Evolutionary conservation across 2,329 filamentous ascomycete species (phyloP), one percentile per base, ranked within the genome.

Genomic region (Colletotrichum musae): DNA sequence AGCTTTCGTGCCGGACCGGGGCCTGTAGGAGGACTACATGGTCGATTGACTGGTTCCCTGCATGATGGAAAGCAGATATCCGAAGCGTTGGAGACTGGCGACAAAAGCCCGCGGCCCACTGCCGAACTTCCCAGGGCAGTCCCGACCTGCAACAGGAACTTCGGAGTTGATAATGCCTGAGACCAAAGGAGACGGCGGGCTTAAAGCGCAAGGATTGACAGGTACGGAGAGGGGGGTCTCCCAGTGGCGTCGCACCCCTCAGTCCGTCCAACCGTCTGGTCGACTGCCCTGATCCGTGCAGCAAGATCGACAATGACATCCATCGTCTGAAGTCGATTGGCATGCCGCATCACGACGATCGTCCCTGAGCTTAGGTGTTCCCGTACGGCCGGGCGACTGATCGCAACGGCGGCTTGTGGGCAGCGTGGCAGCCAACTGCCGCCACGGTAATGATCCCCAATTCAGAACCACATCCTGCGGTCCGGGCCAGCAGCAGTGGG

Each of bases 121-220:
- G 48, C 60, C 59, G 54, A 58, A 63, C 24, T 24, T 45, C 4
- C 58, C 24, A 62, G 53, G 64, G 54, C 57, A 21, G 28, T 54
- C 61, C 45, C 43, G 47, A 36, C 62, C 65, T 66, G 63, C 56
- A 59, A 66, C 50, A 60, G 56, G 62, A 60, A 57, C 45, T 58
- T 60, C 62, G 56, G 62, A 57, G 43, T 43, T 52, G 24, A 43
- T 52, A 26, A 45, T 68, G 62, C 43, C 56, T 52, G 50, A 52
- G 43, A 65, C 56, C 50, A 10, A 66, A 43, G 61, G 51, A 45
- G 39, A 53, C 39, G 45, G 43, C 51, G 12, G 43, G 26, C 41
- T 47, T 41, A 39, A 59, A 39, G 48, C 50, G 60, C 51, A 47
- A 56, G 41, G 39, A 24, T 18, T 56, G 60, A 47, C 28, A n/a